These are phyloP conservation scores for Penicillium coprophilum DNA, from an alignment of 495 filamentous ascomycete species.

Conservation along the genomic window DNA sequence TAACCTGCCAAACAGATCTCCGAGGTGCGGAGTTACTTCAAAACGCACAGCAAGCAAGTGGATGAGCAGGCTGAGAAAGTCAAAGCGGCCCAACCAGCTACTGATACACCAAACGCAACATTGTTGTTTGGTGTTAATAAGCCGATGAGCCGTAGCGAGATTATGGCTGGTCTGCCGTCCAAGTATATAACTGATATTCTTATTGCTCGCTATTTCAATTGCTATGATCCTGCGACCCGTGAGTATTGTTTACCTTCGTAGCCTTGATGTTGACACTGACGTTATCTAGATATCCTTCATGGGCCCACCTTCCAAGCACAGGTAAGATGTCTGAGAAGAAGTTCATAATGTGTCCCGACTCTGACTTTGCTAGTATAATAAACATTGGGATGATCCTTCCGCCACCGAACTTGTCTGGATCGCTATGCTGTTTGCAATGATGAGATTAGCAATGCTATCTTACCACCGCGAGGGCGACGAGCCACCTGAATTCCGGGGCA, in stretches of 20 bases:
- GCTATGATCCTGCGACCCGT: slow-evolving; percentile 70
- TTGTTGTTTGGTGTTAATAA: slow-evolving; percentile 72
- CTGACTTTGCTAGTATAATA: slow-evolving; percentile 60
- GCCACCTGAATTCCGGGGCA: slow-evolving; percentile 73
- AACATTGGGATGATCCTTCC: slow-evolving; percentile 82
- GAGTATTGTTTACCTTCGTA: slow-evolving; percentile 24
- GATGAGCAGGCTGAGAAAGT: slow-evolving; percentile 64
- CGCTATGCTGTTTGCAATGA: slow-evolving; percentile 81
- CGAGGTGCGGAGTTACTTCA: slow-evolving; percentile 90
- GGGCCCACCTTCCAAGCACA: slow-evolving; percentile 78
- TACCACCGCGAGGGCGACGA: slow-evolving; percentile 89
- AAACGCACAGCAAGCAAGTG: slow-evolving; percentile 65
- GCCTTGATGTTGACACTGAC: slow-evolving; percentile 36
- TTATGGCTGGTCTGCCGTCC: slow-evolving; percentile 75
- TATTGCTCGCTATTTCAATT: slow-evolving; percentile 70
- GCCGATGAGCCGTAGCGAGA: slow-evolving; percentile 67
- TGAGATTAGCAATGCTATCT: slow-evolving; percentile 87
- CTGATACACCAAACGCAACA: slow-evolving; percentile 60
- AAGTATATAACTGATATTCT: slow-evolving; percentile 80
- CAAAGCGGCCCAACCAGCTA: slow-evolving; percentile 59
- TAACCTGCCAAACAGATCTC: slow-evolving; percentile 60
- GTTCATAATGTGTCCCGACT: background rate
- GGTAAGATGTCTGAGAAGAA: slow-evolving; percentile 23
- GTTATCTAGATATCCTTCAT: slow-evolving; percentile 71
- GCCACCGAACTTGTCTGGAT: slow-evolving; percentile 86